A percentile compares a stretch with the other conserved stretches of the same genome.
phyloP scores from a whole-genome alignment of 306 rosid genomes.

The Lathyrus oleraceus region DNA sequence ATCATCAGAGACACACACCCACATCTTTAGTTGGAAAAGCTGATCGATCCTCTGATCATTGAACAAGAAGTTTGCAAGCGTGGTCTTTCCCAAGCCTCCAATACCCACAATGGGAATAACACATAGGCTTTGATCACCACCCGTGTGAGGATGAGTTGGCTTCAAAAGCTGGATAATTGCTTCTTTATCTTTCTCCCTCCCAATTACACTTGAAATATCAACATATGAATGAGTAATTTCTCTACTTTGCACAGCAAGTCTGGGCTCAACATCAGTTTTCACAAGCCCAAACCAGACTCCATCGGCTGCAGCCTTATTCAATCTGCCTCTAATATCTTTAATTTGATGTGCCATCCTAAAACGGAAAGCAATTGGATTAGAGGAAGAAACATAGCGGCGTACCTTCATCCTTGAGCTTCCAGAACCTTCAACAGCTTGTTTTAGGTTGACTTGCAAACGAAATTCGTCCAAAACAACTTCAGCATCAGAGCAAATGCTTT shows the following conservation, averaged over 20 bases:
- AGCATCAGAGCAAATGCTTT: not conserved
- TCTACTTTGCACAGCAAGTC: not conserved
- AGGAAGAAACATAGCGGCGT: not conserved
- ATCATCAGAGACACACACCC: not conserved
- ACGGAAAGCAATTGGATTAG: not conserved
- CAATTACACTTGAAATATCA: not conserved
- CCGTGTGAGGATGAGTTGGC: not conserved
- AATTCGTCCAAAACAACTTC: not conserved
- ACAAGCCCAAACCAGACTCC: not conserved
- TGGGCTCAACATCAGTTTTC: not conserved
- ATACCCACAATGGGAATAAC: constrained; percentile 9
- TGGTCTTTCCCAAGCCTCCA: constrained; percentile 6
- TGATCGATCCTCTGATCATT: not conserved
- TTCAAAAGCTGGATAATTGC: not conserved
- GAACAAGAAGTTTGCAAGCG: constrained; percentile 6
- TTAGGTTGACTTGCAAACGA: not conserved
- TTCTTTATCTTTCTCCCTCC: not conserved
- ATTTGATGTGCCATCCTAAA: not conserved
- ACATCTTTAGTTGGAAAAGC: not conserved
- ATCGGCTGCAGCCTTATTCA: not conserved
- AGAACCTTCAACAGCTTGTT: not conserved
- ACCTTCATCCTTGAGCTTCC: not conserved
- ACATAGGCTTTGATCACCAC: not conserved
- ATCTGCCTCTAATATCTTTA: not conserved
- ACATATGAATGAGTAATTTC: not conserved